Percentiles rank a stretch among this genome's conserved stretches.
These are phyloP conservation scores for Auricularia sp. DNA, from an alignment of 768 basidiomycete species.

Conservation along the genomic window DNA sequence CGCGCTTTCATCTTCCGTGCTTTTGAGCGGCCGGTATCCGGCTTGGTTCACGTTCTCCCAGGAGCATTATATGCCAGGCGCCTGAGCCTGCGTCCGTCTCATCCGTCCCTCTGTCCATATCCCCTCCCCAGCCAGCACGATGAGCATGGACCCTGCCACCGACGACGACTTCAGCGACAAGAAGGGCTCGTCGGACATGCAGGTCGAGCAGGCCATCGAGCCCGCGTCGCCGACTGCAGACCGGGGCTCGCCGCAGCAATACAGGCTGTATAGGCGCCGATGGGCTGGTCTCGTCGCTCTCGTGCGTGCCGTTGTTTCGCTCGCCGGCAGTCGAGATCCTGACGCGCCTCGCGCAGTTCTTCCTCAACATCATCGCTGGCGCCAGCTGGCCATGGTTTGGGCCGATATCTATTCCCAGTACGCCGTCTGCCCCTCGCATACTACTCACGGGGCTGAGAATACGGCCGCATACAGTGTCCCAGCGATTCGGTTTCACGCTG, in stretches of 20 bases:
- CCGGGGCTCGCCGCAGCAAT: conserved; percentile 18
- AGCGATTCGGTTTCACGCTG: conserved; percentile 58
- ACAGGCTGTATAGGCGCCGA: conserved; percentile 60
- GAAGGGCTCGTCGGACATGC: background rate
- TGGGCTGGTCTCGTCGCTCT: conserved; percentile 57
- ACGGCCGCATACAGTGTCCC: conserved; percentile 34
- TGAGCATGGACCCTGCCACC: background rate
- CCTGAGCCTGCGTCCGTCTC: background rate
- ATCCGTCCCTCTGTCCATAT: too few species aligned
- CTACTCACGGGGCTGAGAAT: background rate
- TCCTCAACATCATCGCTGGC: conserved; percentile 52
- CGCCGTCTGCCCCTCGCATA: conserved; percentile 10
- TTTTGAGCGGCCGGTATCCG: too few species aligned
- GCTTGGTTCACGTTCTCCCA: background rate
- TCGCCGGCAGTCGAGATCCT: background rate
- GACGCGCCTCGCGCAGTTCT: conserved; percentile 15
- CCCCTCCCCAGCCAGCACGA: background rate
- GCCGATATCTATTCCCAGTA: conserved; percentile 64
- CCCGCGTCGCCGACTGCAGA: background rate
- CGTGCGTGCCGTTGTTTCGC: conserved; percentile 25
- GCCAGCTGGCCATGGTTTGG: conserved; percentile 80
- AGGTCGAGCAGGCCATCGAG: background rate
- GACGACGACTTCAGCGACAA: background rate
- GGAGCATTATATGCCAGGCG: background rate
- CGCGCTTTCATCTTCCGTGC: too few species aligned